Evolutionary conservation across 2,329 filamentous ascomycete species (phyloP).

Genomic region (Fusarium pilosicola): DNA sequence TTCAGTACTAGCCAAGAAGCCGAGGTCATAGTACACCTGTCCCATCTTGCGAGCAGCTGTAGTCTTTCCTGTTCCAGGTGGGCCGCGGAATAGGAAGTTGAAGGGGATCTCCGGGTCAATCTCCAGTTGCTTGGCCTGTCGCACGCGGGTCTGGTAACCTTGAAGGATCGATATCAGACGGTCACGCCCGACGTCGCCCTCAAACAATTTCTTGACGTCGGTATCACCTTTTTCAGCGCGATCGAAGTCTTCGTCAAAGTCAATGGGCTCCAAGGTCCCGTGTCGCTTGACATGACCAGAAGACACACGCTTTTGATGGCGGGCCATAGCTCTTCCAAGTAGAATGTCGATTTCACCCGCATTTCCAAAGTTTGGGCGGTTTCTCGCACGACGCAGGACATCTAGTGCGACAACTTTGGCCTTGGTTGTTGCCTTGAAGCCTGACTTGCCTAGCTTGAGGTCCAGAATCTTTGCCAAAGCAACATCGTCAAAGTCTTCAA

Average conservation of each 20-base stretch:
- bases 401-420: constrained; percentile 66
- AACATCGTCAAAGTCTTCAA: constrained; percentile 72
- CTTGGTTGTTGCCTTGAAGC: constrained; percentile 61
- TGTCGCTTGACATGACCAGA: constrained; percentile 46
- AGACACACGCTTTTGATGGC: constrained; percentile 36
- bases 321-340: constrained; percentile 32
- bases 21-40: constrained; percentile 79
- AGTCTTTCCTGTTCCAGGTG: constrained; percentile 77
- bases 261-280: constrained; percentile 78
- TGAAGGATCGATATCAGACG: constrained; percentile 62
- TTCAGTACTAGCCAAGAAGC: constrained; percentile 67
- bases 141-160: constrained; percentile 61
- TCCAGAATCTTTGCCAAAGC: constrained; percentile 70
- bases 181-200: constrained; percentile 68
- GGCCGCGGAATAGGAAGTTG: constrained; percentile 74
- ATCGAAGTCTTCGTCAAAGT: constrained; percentile 74
- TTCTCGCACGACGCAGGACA: constrained; percentile 67
- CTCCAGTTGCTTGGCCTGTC: constrained; percentile 36
- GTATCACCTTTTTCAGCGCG: constrained; percentile 54
- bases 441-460: constrained; percentile 68
- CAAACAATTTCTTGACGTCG: constrained; percentile 65
- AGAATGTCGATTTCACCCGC: constrained; percentile 74
- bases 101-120: constrained; percentile 64
- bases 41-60: constrained; percentile 79
- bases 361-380: constrained; percentile 77